Evolutionary conservation across 1,139 yeast genomes (phyloP).

Genomic region (Pichia sp.): DNA sequence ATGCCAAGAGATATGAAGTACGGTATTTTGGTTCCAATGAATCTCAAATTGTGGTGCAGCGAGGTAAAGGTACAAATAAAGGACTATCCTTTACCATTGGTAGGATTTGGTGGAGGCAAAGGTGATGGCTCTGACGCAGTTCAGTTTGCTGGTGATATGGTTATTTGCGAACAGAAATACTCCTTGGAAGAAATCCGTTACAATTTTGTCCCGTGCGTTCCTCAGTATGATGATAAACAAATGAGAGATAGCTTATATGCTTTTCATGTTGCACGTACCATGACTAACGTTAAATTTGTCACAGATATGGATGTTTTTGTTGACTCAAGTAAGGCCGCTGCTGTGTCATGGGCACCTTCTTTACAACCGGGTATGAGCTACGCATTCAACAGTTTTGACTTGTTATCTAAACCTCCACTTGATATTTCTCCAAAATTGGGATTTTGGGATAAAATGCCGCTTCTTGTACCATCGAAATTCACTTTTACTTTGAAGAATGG

Average conservation of each 20-base stretch:
- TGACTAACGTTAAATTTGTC: constrained; percentile 48
- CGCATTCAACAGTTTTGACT: constrained; percentile 51
- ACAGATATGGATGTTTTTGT: constrained; percentile 43
- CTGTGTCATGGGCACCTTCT: constrained; percentile 56
- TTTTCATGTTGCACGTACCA: constrained; percentile 43
- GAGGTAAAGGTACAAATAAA: constrained; percentile 33
- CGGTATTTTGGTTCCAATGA: constrained; percentile 67
- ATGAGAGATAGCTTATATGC: constrained; percentile 36
- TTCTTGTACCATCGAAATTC: constrained; percentile 47
- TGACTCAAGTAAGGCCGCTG: constrained; percentile 38
- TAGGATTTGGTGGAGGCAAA: constrained; percentile 29
- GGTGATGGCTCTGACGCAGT: constrained; percentile 22
- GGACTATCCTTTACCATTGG: constrained; percentile 56
- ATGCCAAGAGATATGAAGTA: constrained; percentile 67
- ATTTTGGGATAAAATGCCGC: constrained; percentile 55
- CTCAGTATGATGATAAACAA: constrained; percentile 24
- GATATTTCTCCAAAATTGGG: constrained; percentile 53
- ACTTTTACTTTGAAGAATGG: constrained; percentile 36
- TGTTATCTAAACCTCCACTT: constrained; percentile 55
- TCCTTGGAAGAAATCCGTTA: constrained; percentile 41
- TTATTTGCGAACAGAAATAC: constrained; percentile 45
- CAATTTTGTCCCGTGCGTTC: constrained; percentile 39
- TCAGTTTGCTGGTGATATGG: constrained; percentile 41
- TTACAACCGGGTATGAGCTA: constrained; percentile 54
- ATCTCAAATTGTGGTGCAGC: constrained; percentile 42